A percentile compares a stretch with the other conserved stretches of the same genome.
Evolutionary conservation across 2,329 filamentous ascomycete species (phyloP).

Genomic region (Penicillium frequentans): DNA sequence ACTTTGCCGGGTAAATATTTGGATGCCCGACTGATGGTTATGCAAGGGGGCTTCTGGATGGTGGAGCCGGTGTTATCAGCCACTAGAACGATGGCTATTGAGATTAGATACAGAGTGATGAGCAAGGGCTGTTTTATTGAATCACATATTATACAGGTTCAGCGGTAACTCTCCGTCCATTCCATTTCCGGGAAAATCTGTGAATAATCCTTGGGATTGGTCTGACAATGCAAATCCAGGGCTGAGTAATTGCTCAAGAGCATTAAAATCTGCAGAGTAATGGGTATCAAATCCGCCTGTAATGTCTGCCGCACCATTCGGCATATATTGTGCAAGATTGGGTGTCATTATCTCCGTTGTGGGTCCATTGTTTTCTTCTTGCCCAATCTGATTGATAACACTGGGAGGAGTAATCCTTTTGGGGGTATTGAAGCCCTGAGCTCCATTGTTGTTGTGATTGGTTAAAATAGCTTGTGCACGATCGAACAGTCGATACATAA

Average conservation of each 20-base stretch:
- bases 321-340: not conserved
- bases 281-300: not conserved
- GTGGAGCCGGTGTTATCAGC: not conserved
- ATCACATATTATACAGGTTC: not conserved
- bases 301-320: not conserved
- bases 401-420: not conserved
- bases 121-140: not conserved
- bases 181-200: not conserved
- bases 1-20: not conserved
- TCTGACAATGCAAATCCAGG: not conserved
- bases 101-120: not conserved
- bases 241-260: not conserved
- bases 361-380: not conserved
- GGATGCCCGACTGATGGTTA: not conserved
- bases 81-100: not conserved
- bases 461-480: not conserved
- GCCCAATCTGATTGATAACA: not conserved
- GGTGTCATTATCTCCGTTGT: not conserved
- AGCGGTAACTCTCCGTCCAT: not conserved
- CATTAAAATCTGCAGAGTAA: not conserved
- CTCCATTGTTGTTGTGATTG: not conserved
- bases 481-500: constrained; percentile 3
- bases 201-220: not conserved
- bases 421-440: not conserved
- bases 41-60: not conserved